Evolutionary conservation across 31 red algal species (phyloP).

Genomic region (Asparagopsis taxiformis): DNA sequence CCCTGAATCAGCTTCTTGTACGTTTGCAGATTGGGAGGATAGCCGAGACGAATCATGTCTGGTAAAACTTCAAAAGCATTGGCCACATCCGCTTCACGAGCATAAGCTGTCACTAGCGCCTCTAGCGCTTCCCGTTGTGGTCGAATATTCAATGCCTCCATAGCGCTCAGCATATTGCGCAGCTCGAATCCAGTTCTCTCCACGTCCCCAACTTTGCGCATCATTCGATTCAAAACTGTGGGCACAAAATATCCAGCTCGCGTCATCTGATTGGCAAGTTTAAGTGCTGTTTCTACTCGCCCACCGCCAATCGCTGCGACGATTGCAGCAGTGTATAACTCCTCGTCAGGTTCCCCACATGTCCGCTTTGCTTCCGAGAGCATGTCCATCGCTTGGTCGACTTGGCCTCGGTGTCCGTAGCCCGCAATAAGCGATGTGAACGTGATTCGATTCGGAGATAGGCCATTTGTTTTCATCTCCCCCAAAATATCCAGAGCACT

Average conservation of each 20-base stretch:
- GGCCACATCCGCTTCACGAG: conserved; percentile 48
- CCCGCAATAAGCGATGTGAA: conserved; percentile 70
- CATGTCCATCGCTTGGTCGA: conserved; percentile 63
- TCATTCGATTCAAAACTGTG: conserved; percentile 45
- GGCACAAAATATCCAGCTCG: conserved; percentile 65
- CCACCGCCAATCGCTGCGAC: conserved; percentile 57
- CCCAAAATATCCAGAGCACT: conserved; percentile 19
- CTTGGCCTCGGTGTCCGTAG: conserved; percentile 41
- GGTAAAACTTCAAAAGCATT: conserved; percentile 55
- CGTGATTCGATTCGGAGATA: conserved; percentile 57
- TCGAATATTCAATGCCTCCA: conserved; percentile 57
- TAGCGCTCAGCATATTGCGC: conserved; percentile 45
- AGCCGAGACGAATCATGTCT: conserved; percentile 61
- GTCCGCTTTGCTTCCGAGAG: conserved; percentile 20
- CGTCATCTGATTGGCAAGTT: conserved; percentile 57
- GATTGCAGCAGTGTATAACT: conserved; percentile 65
- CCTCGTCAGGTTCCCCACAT: conserved; percentile 64
- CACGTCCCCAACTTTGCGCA: conserved; percentile 44
- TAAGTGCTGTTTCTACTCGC: conserved; percentile 42
- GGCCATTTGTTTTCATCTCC: conserved; percentile 36
- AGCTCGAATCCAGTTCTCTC: conserved; percentile 63
- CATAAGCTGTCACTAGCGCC: conserved; percentile 35
- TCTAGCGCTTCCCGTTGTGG: conserved; percentile 57
- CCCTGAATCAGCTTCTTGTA: conserved; percentile 58
- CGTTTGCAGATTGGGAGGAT: conserved; percentile 53